Conservation (phyloP, 345 rosid genomes). For the Aquilaria yunnanensis region DNA sequence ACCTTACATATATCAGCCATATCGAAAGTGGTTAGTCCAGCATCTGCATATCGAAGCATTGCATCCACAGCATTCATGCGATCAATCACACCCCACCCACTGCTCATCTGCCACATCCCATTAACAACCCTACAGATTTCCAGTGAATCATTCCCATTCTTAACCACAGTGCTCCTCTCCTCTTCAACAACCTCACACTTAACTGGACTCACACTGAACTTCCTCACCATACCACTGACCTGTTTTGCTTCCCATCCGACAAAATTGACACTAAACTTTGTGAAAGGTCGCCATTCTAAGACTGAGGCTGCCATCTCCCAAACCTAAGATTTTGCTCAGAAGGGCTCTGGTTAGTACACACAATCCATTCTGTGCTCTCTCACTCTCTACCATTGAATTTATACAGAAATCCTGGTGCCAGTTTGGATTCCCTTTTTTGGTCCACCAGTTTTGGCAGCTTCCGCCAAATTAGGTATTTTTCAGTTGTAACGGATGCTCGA, state of each 20-base stretch:
- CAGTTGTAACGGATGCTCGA: no score
- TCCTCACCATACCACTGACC: constrained; percentile 9
- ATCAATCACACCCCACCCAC: constrained; percentile 58
- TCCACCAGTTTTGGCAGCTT: no score
- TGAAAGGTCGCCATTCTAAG: no score
- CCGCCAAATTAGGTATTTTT: no score
- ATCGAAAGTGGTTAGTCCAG: constrained; percentile 44
- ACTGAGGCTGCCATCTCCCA: no score
- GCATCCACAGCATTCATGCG: constrained; percentile 37
- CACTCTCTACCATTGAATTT: no score
- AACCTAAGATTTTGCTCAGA: no score
- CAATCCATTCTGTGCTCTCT: no score
- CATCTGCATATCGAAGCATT: constrained; percentile 54
- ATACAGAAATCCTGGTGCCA: no score
- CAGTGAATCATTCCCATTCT: constrained; percentile 44
- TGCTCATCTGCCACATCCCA: constrained; percentile 68
- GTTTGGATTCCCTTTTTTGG: no score
- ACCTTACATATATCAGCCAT: constrained; percentile 57
- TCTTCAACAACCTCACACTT: constrained; percentile 29
- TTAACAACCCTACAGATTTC: constrained; percentile 53
- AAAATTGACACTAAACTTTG: constrained; percentile 19
- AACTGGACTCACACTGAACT: constrained; percentile 13
- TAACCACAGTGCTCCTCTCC: constrained; percentile 28
- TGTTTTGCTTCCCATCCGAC: constrained; percentile 13
- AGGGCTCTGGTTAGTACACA: no score